These are phyloP conservation scores for Colletotrichum endophyticum DNA, from an alignment of 2,329 filamentous ascomycete species.

Conservation along the genomic window DNA sequence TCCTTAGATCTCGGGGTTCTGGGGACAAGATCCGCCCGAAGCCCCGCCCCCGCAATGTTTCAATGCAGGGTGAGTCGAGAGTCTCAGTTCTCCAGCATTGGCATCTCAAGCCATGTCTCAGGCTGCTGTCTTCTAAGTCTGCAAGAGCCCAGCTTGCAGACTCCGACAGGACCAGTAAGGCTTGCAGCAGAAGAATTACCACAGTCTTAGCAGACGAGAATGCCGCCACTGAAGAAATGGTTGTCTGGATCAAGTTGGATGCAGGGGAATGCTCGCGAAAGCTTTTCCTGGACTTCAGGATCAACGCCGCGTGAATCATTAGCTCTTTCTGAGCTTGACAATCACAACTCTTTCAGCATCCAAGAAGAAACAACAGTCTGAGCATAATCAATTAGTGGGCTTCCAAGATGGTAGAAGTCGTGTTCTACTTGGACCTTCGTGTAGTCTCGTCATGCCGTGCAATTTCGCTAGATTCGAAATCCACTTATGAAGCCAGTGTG, in stretches of 20 bases:
- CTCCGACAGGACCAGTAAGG: fast-evolving
- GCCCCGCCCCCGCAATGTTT: neutral
- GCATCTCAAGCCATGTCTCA: neutral
- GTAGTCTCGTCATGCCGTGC: fast-evolving
- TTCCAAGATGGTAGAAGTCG: neutral
- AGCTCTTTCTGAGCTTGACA: neutral
- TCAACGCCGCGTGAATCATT: neutral
- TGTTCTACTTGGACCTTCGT: neutral
- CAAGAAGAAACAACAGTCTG: constrained; percentile 10
- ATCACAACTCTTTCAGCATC: neutral
- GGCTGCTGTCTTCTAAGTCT: neutral
- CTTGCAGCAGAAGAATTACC: neutral
- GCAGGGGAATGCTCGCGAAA: neutral
- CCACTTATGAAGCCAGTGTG: neutral
- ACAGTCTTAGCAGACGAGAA: neutral
- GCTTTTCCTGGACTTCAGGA: neutral
- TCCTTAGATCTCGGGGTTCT: neutral
- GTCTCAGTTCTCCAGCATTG: neutral
- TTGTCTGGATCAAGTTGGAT: neutral
- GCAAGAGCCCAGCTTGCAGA: neutral
- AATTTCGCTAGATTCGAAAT: neutral
- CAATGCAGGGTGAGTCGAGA: neutral
- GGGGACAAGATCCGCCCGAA: neutral
- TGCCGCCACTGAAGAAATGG: neutral
- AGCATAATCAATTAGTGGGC: constrained; percentile 3